phyloP scores from a whole-genome alignment of 2,329 filamentous ascomycete genomes.

The Aspergillus sp. region DNA sequence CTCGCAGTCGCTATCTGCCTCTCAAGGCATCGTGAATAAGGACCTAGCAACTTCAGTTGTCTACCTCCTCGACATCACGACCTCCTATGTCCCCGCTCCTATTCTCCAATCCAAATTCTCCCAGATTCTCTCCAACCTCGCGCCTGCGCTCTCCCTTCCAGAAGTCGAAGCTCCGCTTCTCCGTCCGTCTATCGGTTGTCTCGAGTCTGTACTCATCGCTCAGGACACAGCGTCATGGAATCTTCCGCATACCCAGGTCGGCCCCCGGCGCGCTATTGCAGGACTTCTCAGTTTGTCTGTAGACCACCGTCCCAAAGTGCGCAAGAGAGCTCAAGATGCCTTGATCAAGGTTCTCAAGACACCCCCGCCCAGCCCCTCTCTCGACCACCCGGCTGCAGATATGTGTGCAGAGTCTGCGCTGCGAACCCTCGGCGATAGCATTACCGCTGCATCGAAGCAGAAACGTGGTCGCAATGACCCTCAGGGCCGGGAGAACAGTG shows the following conservation, averaged over 20 bases:
- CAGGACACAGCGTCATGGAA: constrained; percentile 90
- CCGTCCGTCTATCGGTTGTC: constrained; percentile 83
- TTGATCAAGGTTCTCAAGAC: constrained; percentile 78
- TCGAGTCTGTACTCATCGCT: constrained; percentile 86
- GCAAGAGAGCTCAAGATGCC: constrained; percentile 89
- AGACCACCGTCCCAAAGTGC: constrained; percentile 87
- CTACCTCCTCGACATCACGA: constrained; percentile 92
- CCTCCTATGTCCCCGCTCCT: constrained; percentile 77
- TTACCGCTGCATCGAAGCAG: constrained; percentile 66
- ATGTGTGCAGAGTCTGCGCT: constrained; percentile 93
- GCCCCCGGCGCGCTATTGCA: constrained; percentile 82
- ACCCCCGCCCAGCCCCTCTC: constrained; percentile 83
- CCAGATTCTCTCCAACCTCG: constrained; percentile 83
- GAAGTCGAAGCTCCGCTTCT: constrained; percentile 86
- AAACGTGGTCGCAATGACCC: constrained; percentile 57
- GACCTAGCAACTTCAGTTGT: constrained; percentile 83
- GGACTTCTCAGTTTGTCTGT: constrained; percentile 81
- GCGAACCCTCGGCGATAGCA: constrained; percentile 69
- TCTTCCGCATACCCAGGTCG: constrained; percentile 76
- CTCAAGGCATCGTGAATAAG: constrained; percentile 69
- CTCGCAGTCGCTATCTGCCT: constrained; percentile 67
- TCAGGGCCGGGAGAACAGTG: constrained; percentile 58
- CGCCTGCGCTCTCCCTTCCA: constrained; percentile 74
- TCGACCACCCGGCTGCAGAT: constrained; percentile 92
- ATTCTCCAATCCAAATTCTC: constrained; percentile 93